Evolutionary conservation across 2,329 filamentous ascomycete genomes (phyloP).

Genomic region (Westerdykella aurantiaca): DNA sequence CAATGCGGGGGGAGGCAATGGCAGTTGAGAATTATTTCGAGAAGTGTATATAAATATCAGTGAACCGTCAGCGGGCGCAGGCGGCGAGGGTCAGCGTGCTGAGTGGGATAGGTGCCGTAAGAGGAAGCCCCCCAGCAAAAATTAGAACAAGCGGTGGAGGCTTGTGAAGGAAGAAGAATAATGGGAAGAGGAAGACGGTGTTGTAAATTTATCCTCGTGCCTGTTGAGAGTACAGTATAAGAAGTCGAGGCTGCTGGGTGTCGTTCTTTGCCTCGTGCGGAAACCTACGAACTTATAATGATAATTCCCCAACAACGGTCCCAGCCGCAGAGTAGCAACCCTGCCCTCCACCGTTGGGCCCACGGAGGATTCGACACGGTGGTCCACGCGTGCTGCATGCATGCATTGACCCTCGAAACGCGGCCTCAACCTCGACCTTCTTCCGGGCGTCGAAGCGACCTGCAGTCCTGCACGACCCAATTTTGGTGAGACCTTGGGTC

Average conservation of each 20-base stretch:
- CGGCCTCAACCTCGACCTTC: slow-evolving; percentile 10
- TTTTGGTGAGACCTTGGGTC: slow-evolving; percentile 19
- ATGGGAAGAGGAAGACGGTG: neutral
- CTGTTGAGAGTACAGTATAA: neutral
- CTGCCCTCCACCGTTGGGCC: slow-evolving; percentile 19
- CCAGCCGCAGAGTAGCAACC: slow-evolving; percentile 1
- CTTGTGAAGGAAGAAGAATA: neutral
- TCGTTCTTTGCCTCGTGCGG: slow-evolving; percentile 5
- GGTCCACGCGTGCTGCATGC: slow-evolving; percentile 22
- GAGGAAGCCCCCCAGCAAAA: neutral
- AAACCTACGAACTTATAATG: slow-evolving; percentile 26
- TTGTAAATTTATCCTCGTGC: neutral
- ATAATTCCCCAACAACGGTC: slow-evolving; percentile 8
- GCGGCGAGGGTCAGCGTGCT: neutral
- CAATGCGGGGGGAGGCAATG: neutral
- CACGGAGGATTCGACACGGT: slow-evolving; percentile 18
- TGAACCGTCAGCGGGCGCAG: no score
- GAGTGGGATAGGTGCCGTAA: neutral
- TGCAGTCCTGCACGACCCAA: slow-evolving; percentile 18
- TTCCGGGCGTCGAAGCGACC: slow-evolving; percentile 18
- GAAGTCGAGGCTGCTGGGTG: slow-evolving; percentile 13
- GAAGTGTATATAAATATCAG: neutral
- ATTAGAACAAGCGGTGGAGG: neutral
- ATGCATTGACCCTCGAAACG: slow-evolving; percentile 14
- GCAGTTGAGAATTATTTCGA: neutral